Conservation (phyloP, 208 protist genomes). For the Leishmania turanica region DNA sequence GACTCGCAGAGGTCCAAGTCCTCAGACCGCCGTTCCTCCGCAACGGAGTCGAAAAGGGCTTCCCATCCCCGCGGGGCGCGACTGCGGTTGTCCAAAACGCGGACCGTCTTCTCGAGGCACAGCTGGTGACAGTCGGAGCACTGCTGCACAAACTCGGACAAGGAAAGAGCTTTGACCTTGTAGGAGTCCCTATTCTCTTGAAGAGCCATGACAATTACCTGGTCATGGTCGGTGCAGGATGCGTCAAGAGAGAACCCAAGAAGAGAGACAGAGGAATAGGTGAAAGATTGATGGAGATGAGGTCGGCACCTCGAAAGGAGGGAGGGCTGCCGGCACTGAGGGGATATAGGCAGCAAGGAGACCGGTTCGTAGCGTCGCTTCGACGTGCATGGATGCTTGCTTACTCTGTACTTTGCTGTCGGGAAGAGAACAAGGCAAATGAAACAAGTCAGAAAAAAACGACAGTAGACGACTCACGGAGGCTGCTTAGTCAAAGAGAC, state of each 20-base stretch:
- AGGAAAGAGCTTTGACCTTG: slow-evolving; percentile 37
- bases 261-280: background rate
- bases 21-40: slow-evolving; percentile 50
- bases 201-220: slow-evolving; percentile 24
- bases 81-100: slow-evolving; percentile 62
- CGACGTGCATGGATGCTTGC: background rate
- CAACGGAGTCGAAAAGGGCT: slow-evolving; percentile 46
- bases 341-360: background rate
- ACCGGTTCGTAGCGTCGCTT: too few relatives aligned
- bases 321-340: background rate
- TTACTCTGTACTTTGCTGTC: background rate
- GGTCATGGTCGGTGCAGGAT: background rate
- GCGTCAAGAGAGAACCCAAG: background rate
- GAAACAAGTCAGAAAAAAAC: background rate
- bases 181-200: slow-evolving; percentile 47
- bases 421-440: background rate
- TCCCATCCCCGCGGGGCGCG: slow-evolving; percentile 73
- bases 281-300: background rate
- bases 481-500: slow-evolving; percentile 86
- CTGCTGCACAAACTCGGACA: slow-evolving; percentile 60
- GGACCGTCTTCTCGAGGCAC: slow-evolving; percentile 57
- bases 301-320: background rate
- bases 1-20: slow-evolving; percentile 55
- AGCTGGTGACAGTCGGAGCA: slow-evolving; percentile 62
- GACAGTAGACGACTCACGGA: background rate